Evolutionary conservation across 179 eudicot species (phyloP).

Genomic region (Patellifolia procumbens): DNA sequence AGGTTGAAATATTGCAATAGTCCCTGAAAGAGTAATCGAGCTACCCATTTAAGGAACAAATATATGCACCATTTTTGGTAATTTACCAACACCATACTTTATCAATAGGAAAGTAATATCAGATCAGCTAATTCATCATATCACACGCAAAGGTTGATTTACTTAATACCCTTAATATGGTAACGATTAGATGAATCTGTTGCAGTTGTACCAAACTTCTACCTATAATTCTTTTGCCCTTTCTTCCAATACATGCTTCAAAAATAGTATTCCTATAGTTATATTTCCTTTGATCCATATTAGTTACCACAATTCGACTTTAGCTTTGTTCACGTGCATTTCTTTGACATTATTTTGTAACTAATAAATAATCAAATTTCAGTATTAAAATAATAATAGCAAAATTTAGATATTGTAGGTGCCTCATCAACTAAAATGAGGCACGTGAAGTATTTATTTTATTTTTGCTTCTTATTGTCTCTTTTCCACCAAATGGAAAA

Average conservation of each 20-base stretch:
- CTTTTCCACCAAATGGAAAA: neutral
- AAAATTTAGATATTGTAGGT: no score
- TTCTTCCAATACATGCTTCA: no score
- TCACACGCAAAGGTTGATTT: conserved; percentile 1
- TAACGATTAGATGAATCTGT: conserved; percentile 10
- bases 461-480: neutral
- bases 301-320: no score
- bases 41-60: neutral
- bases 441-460: no score
- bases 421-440: no score
- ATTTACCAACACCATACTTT: neutral
- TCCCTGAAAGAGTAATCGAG: conserved; percentile 48
- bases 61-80: neutral
- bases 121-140: neutral
- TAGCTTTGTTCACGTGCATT: no score
- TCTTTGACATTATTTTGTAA: no score
- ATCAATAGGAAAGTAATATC: neutral
- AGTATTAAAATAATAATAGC: no score
- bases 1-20: conserved; percentile 81
- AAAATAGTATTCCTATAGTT: no score
- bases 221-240: neutral
- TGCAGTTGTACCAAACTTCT: conserved; percentile 18
- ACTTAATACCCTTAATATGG: conserved; percentile 1
- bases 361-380: no score
- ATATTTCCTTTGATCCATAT: no score